These are phyloP conservation scores for Mycena albidolilacea DNA, from an alignment of 768 basidiomycete genomes.

Conservation along the genomic window DNA sequence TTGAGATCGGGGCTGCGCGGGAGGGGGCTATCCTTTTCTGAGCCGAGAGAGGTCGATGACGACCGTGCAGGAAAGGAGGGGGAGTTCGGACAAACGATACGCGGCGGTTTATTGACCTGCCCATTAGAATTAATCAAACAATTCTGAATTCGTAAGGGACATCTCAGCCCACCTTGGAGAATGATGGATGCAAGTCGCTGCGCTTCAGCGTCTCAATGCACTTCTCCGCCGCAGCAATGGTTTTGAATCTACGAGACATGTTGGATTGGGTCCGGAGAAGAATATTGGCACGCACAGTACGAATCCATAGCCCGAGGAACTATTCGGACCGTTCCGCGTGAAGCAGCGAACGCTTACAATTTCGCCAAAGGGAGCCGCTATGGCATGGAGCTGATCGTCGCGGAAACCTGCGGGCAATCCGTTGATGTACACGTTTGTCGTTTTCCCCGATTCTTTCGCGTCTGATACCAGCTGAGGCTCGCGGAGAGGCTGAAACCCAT, in stretches of 20 bases:
- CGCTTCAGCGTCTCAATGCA: constrained; percentile 70
- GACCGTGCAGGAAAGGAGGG: not conserved
- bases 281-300: constrained; percentile 58
- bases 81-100: constrained; percentile 23
- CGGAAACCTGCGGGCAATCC: constrained; percentile 72
- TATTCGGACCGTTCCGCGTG: constrained; percentile 69
- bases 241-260: constrained; percentile 57
- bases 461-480: not conserved
- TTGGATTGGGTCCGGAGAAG: not conserved
- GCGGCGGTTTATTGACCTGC: constrained; percentile 26
- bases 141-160: not conserved
- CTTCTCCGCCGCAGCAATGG: constrained; percentile 63
- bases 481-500: not conserved
- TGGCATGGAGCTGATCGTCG: constrained; percentile 69
- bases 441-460: constrained; percentile 31
- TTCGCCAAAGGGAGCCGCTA: constrained; percentile 67
- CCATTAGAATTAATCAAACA: not conserved
- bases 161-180: constrained; percentile 64
- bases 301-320: constrained; percentile 61
- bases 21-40: not conserved
- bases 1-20: constrained; percentile 36
- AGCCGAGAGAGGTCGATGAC: constrained; percentile 24
- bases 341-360: constrained; percentile 75
- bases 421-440: constrained; percentile 78
- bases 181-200: constrained; percentile 73